phyloP scores from a whole-genome alignment of 345 rosid genomes.

The Eucalyptus curtisii region DNA sequence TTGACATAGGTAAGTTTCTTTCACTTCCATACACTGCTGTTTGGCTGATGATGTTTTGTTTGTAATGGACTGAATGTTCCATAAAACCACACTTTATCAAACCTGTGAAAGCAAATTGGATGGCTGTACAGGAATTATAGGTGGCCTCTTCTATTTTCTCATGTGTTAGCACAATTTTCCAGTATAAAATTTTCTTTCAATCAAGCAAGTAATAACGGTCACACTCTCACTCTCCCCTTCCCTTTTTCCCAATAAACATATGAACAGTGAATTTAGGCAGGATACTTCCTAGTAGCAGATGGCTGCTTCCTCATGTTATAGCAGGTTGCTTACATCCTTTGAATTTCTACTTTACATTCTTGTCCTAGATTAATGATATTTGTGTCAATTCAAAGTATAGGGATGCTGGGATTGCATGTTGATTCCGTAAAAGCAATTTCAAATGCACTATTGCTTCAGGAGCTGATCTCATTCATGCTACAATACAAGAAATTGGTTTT shows the following conservation, averaged over 20 bases:
- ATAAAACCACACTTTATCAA: background rate
- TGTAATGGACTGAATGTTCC: background rate
- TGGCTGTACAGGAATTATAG: background rate
- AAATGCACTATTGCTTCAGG: background rate
- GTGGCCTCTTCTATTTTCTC: background rate
- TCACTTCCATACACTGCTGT: background rate
- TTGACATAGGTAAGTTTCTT: background rate
- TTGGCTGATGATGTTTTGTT: background rate
- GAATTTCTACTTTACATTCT: background rate
- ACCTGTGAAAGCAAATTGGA: background rate
- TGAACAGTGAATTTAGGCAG: background rate
- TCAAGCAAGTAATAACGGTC: background rate
- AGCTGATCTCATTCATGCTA: background rate
- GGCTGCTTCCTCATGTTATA: background rate
- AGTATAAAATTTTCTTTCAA: background rate
- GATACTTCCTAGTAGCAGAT: background rate
- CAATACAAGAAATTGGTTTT: background rate
- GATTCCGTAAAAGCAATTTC: background rate
- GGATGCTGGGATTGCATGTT: background rate
- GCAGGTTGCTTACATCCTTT: background rate
- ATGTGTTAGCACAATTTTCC: background rate
- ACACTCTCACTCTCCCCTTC: background rate
- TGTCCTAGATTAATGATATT: background rate
- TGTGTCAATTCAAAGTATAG: background rate
- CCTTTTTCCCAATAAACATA: background rate